phyloP scores from a whole-genome alignment of 768 basidiomycete genomes.

The Suillus hirtellus region DNA sequence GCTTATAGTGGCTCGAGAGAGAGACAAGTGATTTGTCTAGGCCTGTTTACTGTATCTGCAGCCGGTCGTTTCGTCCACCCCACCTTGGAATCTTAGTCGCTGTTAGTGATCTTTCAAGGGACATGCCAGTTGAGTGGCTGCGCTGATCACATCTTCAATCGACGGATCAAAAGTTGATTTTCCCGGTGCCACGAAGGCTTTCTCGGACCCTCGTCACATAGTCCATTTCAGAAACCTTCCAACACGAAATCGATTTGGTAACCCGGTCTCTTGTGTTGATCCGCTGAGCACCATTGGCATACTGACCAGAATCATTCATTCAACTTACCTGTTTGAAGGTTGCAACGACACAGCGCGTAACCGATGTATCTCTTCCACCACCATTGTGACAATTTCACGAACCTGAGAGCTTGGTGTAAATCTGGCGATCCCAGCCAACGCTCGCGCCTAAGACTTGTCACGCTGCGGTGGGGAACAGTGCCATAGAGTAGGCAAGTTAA shows the following conservation, averaged over 20 bases:
- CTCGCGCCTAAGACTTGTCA: too few species aligned
- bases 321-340: background rate
- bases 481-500: background rate
- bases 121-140: background rate
- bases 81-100: background rate
- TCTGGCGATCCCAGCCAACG: background rate
- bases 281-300: background rate
- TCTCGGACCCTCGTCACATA: too few species aligned
- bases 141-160: background rate
- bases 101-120: background rate
- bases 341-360: background rate
- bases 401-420: background rate
- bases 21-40: background rate
- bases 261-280: background rate
- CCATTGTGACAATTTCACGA: background rate
- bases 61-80: background rate
- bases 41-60: background rate
- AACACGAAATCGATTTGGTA: background rate
- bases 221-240: background rate
- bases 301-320: background rate
- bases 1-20: background rate
- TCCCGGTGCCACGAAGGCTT: background rate
- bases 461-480: conserved; percentile 1
- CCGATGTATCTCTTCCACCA: background rate
- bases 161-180: background rate